Evolutionary conservation across 2,329 filamentous ascomycete species (phyloP).

Genomic region (Cladosporium oxysporum): DNA sequence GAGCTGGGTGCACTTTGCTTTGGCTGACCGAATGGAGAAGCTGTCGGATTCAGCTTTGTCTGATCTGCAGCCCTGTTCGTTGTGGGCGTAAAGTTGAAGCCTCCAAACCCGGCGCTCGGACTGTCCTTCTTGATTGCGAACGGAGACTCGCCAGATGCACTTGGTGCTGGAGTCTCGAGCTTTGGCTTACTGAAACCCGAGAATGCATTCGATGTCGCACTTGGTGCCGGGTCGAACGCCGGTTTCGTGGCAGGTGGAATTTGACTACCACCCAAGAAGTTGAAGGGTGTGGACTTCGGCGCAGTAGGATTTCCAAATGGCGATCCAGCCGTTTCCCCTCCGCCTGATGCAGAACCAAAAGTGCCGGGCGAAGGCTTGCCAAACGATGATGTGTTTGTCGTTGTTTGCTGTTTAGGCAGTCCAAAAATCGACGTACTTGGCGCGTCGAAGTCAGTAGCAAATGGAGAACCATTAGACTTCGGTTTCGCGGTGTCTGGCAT

Average conservation of each 20-base stretch:
- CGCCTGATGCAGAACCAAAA: conserved; percentile 3
- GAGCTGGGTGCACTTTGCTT: background rate
- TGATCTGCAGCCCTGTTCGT: background rate
- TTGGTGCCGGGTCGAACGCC: background rate
- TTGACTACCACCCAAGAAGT: conserved; percentile 3
- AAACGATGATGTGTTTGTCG: conserved; percentile 5
- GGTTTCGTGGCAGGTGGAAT: background rate
- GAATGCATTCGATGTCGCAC: background rate
- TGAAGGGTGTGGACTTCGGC: conserved; percentile 7
- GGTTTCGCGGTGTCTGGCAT: conserved; percentile 36
- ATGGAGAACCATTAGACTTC: background rate
- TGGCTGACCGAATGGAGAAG: conserved; percentile 6
- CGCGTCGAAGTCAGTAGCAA: conserved; percentile 1
- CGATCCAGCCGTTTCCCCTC: background rate
- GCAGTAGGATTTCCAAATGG: conserved; percentile 7
- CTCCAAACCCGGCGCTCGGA: background rate
- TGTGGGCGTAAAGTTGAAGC: conserved; percentile 5
- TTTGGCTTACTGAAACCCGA: background rate
- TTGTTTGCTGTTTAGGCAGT: conserved; percentile 12
- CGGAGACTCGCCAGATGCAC: conserved; percentile 9
- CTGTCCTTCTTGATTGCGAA: conserved; percentile 13
- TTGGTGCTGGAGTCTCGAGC: background rate
- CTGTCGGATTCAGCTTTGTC: background rate
- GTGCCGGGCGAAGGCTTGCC: conserved; percentile 16
- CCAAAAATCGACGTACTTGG: conserved; percentile 17